Evolutionary conservation across 2,329 filamentous ascomycete species (phyloP).

Genomic region (Atkinsonella texensis): DNA sequence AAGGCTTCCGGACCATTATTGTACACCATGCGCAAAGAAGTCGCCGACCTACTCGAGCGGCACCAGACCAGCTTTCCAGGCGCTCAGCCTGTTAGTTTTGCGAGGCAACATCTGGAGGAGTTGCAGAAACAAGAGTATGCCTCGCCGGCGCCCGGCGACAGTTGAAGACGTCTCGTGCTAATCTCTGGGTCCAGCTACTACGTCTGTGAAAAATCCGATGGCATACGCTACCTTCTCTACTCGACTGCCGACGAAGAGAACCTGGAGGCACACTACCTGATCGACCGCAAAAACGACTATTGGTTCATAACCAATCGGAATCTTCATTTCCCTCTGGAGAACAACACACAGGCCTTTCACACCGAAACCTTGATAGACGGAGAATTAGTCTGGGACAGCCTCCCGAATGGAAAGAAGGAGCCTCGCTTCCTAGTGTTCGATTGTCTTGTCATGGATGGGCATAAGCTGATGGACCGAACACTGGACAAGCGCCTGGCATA

Average conservation of each 20-base stretch:
- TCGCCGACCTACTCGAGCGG: conserved; percentile 63
- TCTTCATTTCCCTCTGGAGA: conserved; percentile 69
- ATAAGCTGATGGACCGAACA: conserved; percentile 63
- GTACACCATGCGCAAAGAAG: conserved; percentile 53
- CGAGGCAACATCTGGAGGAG: conserved; percentile 69
- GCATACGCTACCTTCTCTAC: conserved; percentile 90
- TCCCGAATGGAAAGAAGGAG: conserved; percentile 52
- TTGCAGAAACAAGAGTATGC: conserved; percentile 63
- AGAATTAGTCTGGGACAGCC: conserved; percentile 79
- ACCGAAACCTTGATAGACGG: conserved; percentile 77
- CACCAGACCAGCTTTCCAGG: conserved; percentile 63
- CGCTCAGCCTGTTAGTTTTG: conserved; percentile 90
- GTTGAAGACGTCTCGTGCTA: conserved; percentile 1
- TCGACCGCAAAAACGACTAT: conserved; percentile 97
- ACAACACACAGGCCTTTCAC: conserved; percentile 58
- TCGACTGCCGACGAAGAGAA: conserved; percentile 54
- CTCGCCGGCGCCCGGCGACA: no score
- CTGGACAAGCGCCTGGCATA: conserved; percentile 84
- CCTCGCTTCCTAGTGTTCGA: conserved; percentile 90
- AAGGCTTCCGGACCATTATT: conserved; percentile 52
- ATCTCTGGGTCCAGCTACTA: conserved; percentile 57
- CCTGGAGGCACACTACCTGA: conserved; percentile 71
- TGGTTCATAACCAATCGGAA: conserved; percentile 61
- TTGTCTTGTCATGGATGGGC: conserved; percentile 69
- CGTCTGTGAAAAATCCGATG: conserved; percentile 96